Evolutionary conservation across 306 rosid species (phyloP).

Genomic region (Gastrolobium bilobum): DNA sequence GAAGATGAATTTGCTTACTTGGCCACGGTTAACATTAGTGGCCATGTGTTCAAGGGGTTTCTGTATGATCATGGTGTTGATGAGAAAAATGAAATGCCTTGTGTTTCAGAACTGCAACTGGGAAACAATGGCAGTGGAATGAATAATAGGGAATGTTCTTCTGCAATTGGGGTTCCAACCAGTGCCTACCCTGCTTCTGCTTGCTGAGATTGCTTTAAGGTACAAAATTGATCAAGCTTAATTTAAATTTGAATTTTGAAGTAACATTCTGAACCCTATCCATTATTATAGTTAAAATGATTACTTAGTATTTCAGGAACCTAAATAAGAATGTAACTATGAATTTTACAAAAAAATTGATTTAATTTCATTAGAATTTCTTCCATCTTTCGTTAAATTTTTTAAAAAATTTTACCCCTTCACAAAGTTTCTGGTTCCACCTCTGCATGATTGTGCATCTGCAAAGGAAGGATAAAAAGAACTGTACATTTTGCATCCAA

Average conservation of each 20-base stretch:
- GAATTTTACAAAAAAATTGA: background rate
- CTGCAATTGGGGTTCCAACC: constrained; percentile 58
- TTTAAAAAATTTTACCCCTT: too few species aligned
- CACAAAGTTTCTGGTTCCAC: background rate
- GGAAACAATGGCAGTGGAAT: constrained; percentile 66
- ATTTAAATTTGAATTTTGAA: background rate
- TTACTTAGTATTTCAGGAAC: background rate
- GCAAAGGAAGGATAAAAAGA: constrained; percentile 27
- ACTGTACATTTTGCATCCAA: background rate
- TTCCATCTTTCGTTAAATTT: background rate
- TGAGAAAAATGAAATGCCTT: constrained; percentile 56
- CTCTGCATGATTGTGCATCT: background rate
- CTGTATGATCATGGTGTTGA: constrained; percentile 84
- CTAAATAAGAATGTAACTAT: background rate
- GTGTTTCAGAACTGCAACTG: constrained; percentile 65
- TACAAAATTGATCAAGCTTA: constrained; percentile 30
- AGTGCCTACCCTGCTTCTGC: constrained; percentile 64
- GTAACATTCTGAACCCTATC: background rate
- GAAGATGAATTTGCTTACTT: constrained; percentile 75
- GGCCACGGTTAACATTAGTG: constrained; percentile 80
- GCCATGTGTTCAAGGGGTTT: constrained; percentile 85
- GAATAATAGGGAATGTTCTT: constrained; percentile 58
- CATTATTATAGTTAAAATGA: background rate
- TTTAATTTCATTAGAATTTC: background rate
- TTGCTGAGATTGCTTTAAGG: constrained; percentile 54